Percentiles rank a stretch among this genome's conserved stretches.
These are phyloP conservation scores for Penicillium subrubescens DNA, from an alignment of 495 filamentous ascomycete species.

Conservation along the genomic window DNA sequence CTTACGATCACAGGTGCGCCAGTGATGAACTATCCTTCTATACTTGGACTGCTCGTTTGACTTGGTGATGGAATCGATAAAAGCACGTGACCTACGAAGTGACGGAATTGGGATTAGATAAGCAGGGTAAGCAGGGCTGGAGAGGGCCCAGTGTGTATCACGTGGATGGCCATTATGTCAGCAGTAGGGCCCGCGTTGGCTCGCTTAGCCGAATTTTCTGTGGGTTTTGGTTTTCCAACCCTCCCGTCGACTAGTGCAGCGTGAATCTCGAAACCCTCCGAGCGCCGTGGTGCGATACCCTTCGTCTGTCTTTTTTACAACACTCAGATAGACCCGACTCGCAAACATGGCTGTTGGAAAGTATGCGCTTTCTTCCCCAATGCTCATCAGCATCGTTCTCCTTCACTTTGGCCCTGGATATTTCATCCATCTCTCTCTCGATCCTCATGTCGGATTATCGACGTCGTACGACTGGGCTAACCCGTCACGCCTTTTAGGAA, in stretches of 20 bases:
- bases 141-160: conserved; percentile 27
- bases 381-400: conserved; percentile 10
- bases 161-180: conserved; percentile 22
- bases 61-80: too few relatives aligned
- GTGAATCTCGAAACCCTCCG: conserved; percentile 42
- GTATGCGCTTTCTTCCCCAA: conserved; percentile 54
- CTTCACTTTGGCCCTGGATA: conserved; percentile 6
- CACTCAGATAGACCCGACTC: conserved; percentile 50
- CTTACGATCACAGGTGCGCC: too few relatives aligned
- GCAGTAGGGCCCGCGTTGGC: conserved; percentile 35
- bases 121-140: not conserved
- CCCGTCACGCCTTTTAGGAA: conserved; percentile 65
- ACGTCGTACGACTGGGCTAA: conserved; percentile 14
- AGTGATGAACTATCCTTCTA: too few relatives aligned
- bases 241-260: conserved; percentile 40
- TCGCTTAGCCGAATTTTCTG: conserved; percentile 56
- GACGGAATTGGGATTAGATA: not conserved
- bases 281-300: conserved; percentile 45
- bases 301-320: conserved; percentile 47
- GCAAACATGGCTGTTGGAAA: conserved; percentile 92
- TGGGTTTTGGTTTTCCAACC: conserved; percentile 49
- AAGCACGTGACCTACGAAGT: too few relatives aligned
- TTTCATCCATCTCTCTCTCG: not conserved
- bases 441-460: not conserved
- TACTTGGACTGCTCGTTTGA: too few relatives aligned